Evolutionary conservation across 2,329 filamentous ascomycete genomes (phyloP), one percentile per base, ranked within the genome.

Genomic region (Beauveria sp.): DNA sequence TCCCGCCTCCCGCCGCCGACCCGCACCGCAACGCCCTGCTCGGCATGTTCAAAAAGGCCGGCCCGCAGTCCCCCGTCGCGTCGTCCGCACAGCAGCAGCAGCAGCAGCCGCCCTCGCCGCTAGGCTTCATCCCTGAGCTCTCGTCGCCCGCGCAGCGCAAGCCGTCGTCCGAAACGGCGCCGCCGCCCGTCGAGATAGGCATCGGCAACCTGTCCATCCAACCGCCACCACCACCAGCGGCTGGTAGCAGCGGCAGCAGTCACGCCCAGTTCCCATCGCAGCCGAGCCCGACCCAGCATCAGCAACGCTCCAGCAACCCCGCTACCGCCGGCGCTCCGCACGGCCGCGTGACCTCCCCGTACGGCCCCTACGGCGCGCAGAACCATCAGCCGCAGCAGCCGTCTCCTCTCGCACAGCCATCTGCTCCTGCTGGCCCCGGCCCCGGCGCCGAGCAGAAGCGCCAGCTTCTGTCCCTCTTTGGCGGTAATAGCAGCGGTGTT

Each of bases 401-500:
- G 22, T 52, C 60, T 18, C 60, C 47, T 6, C 49, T 46, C 34
- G 55, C 55, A 12, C 46, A 57, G 34, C 59, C 30, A 3, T 34
- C 45, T 14, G 46, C 22, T 16, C 56, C 38, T 6, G 28, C 34
- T 38, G 34, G 12, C 12, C 3, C 42, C 43, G 22, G 59, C 9
- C 6, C 22, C 28, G 68, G 61, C 67, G 72, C 63, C 22, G 81
- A 75, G 46, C 79, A 81, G 58, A 76, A 71, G 64, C 75, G 76
- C 50, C 74, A 76, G 60, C 73, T 82, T 4, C 76, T 90, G 14
- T 88, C 86, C 5, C 79, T 90, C 1, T 89, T 90, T 68, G 81
- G 82, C 22, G 20, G 24, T 18, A 20, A 20, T 18, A 34, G 20
- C 24, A n/a, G 16, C 24, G 58, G 24, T 40, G 45, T 30, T 18